Percentiles rank a stretch among this genome's conserved stretches.
Evolutionary conservation across 495 filamentous ascomycete species (phyloP).

Genomic region (Penicillium waksmanii): DNA sequence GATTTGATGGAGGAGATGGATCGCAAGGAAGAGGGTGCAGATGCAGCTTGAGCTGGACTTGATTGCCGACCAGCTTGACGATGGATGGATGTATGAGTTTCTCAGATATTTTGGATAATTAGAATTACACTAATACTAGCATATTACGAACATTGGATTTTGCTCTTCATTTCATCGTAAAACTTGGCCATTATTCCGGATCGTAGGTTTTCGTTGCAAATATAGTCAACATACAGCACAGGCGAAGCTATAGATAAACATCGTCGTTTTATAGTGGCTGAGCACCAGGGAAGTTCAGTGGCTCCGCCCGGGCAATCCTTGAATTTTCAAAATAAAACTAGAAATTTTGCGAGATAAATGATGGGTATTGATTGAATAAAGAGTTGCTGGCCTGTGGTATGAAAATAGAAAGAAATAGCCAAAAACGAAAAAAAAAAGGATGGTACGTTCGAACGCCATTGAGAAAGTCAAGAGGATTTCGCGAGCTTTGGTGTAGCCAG

Average conservation of each 20-base stretch:
- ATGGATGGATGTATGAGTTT: background rate
- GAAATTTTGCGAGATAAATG: background rate
- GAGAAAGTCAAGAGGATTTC: background rate
- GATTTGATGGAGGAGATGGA: constrained; percentile 8
- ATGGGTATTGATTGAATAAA: background rate
- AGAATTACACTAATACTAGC: background rate
- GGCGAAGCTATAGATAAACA: too few species aligned
- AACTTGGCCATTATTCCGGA: too few species aligned
- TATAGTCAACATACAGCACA: too few species aligned
- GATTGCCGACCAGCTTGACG: too few species aligned
- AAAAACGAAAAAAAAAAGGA: background rate
- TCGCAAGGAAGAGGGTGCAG: background rate
- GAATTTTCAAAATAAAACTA: background rate
- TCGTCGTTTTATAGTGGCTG: too few species aligned
- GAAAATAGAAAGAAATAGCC: background rate
- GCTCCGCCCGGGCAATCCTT: too few species aligned
- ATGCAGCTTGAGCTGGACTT: background rate
- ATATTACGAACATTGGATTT: background rate
- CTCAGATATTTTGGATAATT: background rate
- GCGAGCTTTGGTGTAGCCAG: background rate
- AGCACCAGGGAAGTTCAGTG: too few species aligned
- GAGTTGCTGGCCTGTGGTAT: background rate
- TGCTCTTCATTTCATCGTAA: too few species aligned
- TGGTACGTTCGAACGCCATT: background rate
- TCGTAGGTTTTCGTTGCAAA: too few species aligned